Evolutionary conservation across 176 grass and related monocot species (phyloP).

Genomic region (Oryza meridionalis): DNA sequence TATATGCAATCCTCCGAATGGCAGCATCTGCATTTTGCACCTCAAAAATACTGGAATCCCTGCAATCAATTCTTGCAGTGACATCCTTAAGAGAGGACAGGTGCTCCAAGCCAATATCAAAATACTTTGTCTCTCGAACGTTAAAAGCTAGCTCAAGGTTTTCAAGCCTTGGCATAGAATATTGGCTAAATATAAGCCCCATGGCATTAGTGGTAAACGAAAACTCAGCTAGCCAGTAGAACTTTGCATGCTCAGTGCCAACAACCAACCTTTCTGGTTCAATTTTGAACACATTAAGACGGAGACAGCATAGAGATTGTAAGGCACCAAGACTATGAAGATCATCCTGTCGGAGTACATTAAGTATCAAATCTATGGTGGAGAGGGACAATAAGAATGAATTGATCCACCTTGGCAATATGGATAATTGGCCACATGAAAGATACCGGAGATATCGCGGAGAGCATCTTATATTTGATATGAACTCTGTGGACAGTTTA

Average conservation of each 20-base stretch:
- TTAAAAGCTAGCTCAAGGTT: background rate
- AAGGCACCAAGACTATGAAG: constrained; percentile 7
- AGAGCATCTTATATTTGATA: too few relatives aligned
- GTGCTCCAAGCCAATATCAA: constrained; percentile 18
- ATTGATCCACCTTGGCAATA: constrained; percentile 32
- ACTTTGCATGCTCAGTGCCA: background rate
- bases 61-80: background rate
- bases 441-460: too few relatives aligned
- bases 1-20: background rate
- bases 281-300: background rate
- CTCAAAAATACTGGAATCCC: background rate
- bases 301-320: background rate
- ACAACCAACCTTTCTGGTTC: constrained; percentile 3
- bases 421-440: background rate
- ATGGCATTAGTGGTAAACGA: background rate
- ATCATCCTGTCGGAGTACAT: background rate
- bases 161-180: constrained; percentile 31
- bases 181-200: background rate
- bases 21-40: background rate
- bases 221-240: background rate
- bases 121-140: background rate
- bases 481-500: background rate
- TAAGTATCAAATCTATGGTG: background rate
- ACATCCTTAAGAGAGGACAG: constrained; percentile 12
- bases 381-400: background rate